Evolutionary conservation across 306 rosid genomes (phyloP), one percentile per base, ranked within the genome.

Genomic region (Gillenia trifoliata): DNA sequence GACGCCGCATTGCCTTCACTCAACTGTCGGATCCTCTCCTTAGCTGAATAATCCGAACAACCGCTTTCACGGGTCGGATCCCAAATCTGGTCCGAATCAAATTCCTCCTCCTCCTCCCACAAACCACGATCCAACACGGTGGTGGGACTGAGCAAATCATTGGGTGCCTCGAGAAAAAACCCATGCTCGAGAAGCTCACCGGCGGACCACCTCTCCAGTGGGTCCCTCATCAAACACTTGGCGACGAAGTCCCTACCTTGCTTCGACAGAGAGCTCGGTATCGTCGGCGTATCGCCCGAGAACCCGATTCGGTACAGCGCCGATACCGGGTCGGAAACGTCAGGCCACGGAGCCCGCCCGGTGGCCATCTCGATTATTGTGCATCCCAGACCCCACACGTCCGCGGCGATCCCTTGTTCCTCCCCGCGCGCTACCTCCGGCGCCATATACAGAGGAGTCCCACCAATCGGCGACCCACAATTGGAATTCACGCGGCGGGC

Each of bases 351-450:
- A 0, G 77, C 36, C 69, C 72, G 73, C 15, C 97, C 99, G 2
- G 97, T 92, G 52, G 85, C 75, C 99, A 94, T 90, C 89, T 94
- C 93, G 36, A 92, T 40, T 9, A 94, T 75, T 5, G 93, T 84
- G 66, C 99, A 94, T 3, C 97, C 99, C 11, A 94, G 80, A 31
- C 93, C 96, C 99, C 99, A 94, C 16, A 94, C 89, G 26, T 94
- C 99, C 33, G 96, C 95, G 8, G 89, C 65, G 64, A 81, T 86
- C 6, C 93, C 95, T 80, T 94, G 97, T 25, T 86, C 31, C 56
- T 94, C 95, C 40, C 95, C 97, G 43, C 97, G 93, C 31, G 96
- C 97, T 80, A 87, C 99, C 85, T 94, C 97, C 8, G 99, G 99
- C 0, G 97, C 92, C 99, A 94, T 90, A 83, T 83, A 94, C 25